Evolutionary conservation across 2,329 filamentous ascomycete species (phyloP).

Genomic region (Ascochyta fabae): DNA sequence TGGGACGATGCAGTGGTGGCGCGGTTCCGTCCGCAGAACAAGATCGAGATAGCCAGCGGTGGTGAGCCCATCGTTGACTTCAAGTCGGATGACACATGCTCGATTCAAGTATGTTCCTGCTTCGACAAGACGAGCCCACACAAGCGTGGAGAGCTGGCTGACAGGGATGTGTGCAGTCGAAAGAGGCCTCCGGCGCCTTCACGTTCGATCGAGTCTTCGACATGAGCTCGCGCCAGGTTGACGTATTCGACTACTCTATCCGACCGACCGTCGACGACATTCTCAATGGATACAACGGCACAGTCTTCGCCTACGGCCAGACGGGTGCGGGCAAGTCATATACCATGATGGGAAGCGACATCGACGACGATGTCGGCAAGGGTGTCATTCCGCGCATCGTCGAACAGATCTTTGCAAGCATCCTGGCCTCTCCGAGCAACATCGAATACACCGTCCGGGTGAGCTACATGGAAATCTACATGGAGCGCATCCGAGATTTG

Average conservation of each 20-base stretch:
- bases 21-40: conserved; percentile 97
- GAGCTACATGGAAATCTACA: conserved; percentile 99
- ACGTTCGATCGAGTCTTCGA: conserved; percentile 98
- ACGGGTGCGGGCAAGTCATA: conserved; percentile 98
- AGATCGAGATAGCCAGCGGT: conserved; percentile 85
- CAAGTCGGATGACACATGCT: conserved; percentile 86
- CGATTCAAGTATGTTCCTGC: conserved; percentile 70
- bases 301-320: conserved; percentile 97
- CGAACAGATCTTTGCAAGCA: conserved; percentile 96
- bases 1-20: conserved; percentile 73
- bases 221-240: conserved; percentile 86
- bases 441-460: conserved; percentile 99
- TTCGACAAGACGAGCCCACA: neutral
- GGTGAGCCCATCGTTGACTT: conserved; percentile 92
- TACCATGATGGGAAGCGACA: conserved; percentile 97
- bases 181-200: conserved; percentile 78
- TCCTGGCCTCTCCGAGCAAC: conserved; percentile 86
- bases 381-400: conserved; percentile 97
- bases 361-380: conserved; percentile 84
- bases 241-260: conserved; percentile 99
- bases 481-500: conserved; percentile 96
- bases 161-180: conserved; percentile 64
- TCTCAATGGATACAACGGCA: conserved; percentile 98
- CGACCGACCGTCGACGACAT: conserved; percentile 96
- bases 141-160: conserved; percentile 7